Evolutionary conservation across 177 flowering plant species (phyloP).

Genomic region (Vitis hybrid): DNA sequence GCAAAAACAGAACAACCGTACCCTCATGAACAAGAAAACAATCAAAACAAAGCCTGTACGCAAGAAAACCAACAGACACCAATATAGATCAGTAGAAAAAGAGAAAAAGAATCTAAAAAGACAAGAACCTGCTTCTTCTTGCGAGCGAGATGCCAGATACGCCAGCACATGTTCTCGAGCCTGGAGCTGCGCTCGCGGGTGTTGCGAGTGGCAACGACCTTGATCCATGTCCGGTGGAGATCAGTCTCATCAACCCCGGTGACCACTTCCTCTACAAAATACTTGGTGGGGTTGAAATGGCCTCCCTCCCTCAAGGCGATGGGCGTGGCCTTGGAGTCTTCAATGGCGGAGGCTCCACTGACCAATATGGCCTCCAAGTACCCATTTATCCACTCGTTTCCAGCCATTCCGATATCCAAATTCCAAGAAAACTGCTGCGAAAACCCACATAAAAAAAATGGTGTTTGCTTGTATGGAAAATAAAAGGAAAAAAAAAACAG

Average conservation of each 20-base stretch:
- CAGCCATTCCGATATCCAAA: conserved; percentile 56
- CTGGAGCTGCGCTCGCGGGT: conserved; percentile 80
- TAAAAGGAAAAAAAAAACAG: no score
- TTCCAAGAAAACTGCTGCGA: no score
- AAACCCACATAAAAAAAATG: no score
- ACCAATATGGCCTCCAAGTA: conserved; percentile 91
- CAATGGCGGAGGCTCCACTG: conserved; percentile 58
- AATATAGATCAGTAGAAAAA: neutral
- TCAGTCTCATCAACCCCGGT: conserved; percentile 89
- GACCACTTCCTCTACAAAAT: conserved; percentile 96
- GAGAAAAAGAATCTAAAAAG: neutral
- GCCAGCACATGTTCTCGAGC: conserved; percentile 98
- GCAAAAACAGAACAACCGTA: no score
- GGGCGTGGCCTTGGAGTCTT: conserved; percentile 43
- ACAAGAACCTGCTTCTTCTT: conserved; percentile 80
- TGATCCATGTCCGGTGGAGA: conserved; percentile 90
- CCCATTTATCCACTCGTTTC: conserved; percentile 98
- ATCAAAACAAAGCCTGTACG: no score
- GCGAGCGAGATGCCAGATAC: conserved; percentile 96
- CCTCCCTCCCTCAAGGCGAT: conserved; percentile 47
- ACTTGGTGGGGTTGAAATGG: conserved; percentile 85
- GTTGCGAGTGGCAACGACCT: conserved; percentile 93
- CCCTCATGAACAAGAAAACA: no score
- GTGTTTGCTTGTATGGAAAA: no score
- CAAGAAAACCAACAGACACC: neutral